Base-by-base conservation (phyloP, 2,329 filamentous ascomycete species). In the Sclerotinia nivalis region DNA sequence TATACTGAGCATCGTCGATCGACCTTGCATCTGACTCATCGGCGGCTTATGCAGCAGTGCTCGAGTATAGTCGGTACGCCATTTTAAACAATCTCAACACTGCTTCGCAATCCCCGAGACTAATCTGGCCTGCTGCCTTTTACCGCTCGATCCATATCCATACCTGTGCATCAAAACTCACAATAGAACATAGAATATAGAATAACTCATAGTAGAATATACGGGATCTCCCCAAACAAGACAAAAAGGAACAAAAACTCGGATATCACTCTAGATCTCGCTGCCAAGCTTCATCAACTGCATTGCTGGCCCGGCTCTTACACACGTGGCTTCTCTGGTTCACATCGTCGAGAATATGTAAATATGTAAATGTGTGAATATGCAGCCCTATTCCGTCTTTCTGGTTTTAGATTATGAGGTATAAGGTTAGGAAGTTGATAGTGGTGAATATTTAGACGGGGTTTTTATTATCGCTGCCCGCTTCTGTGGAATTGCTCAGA, bases 21-120 rank as follows among this genome's bases (percentile, higher is more conserved):
- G 59, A 62, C 59, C 59, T 62, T 49, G 10, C 1, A n/a, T 62
- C 59, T 62, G 59, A 62, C 59, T 62, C 43, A 49, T 62, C 59
- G n/a, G 43, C 43, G 18, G 43, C 59, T 61, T 61, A 61, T 18
- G 20, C 43, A 47, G 40, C n/a, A n/a, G n/a, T n/a, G n/a, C n/a
- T n/a, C n/a, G n/a, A n/a, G n/a, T n/a, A n/a, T n/a, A n/a, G n/a
- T n/a, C n/a, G n/a, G n/a, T n/a, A n/a, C n/a, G n/a, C 40, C 28
- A 31, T 15, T 22, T 12, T 60, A n/a, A 13, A 45, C 28, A 15
- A 47, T 61, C n/a, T n/a, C 20, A 7, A 31, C 22, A n/a, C 13
- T 47, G 2, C 58, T 34, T 9, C 25, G 47, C 43, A 10, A 20
- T n/a, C n/a, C n/a, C 28, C 20, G 9, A n/a, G 40, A 34, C 25